A percentile compares a stretch with the other conserved stretches of the same genome.
Evolutionary conservation across 331 rosid genomes (phyloP).

Genomic region (Prunus yedoensis): DNA sequence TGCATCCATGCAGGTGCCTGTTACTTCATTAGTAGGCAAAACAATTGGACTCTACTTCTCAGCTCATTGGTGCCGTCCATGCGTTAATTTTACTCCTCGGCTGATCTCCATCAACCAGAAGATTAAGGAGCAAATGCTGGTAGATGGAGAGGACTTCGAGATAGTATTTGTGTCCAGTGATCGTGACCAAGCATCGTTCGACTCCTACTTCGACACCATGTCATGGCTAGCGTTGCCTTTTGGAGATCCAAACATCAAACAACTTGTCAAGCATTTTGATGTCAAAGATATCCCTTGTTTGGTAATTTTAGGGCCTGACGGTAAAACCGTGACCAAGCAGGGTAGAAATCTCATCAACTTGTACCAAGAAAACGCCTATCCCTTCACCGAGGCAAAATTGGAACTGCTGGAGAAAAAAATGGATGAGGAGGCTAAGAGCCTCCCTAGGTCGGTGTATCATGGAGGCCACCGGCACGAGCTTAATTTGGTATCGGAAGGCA

Average conservation of each 20-base stretch:
- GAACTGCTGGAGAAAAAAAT: conserved; percentile 58
- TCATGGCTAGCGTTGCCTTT: conserved; percentile 85
- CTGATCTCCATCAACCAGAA: conserved; percentile 52
- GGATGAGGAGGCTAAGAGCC: conserved; percentile 71
- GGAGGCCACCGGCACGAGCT: conserved; percentile 66
- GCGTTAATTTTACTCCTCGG: conserved; percentile 66
- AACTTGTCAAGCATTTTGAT: conserved; percentile 73
- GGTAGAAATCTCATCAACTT: conserved; percentile 74
- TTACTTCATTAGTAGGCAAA: conserved; percentile 66
- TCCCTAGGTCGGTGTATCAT: conserved; percentile 59
- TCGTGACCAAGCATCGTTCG: conserved; percentile 54
- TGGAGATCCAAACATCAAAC: conserved; percentile 55
- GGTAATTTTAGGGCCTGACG: conserved; percentile 76
- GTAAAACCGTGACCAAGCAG: conserved; percentile 72
- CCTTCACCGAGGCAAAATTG: conserved; percentile 65
- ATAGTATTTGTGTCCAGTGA: conserved; percentile 68
- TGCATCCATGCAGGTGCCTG: conserved; percentile 46
- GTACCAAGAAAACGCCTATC: conserved; percentile 74
- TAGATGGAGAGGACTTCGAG: conserved; percentile 55
- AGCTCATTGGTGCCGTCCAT: conserved; percentile 84
- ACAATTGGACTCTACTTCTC: conserved; percentile 91
- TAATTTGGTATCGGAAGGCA: conserved; percentile 78
- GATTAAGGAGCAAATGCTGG: conserved; percentile 48
- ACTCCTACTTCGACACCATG: conserved; percentile 61
- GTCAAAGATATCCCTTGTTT: conserved; percentile 68